These are phyloP conservation scores for Cladophialophora chaetospira DNA, from an alignment of 2,329 filamentous ascomycete species.

Conservation along the genomic window DNA sequence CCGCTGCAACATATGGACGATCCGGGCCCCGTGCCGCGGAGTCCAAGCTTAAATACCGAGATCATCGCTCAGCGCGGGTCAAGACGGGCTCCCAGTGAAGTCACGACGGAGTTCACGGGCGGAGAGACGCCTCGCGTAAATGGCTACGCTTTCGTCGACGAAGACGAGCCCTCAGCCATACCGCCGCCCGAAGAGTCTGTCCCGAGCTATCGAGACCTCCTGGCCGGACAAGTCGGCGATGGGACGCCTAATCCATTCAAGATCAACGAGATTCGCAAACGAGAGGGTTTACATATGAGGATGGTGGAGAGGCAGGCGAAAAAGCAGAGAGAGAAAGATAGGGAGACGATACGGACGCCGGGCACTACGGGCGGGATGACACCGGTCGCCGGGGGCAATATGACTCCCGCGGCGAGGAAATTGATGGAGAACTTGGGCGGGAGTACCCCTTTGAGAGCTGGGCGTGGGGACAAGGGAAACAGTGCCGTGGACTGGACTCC, in stretches of 20 bases:
- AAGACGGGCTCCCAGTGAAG: conserved; percentile 64
- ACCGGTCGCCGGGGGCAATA: not conserved
- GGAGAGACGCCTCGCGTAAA: conserved; percentile 87
- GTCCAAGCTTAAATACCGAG: conserved; percentile 71
- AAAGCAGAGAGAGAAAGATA: conserved; percentile 28
- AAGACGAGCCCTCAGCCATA: conserved; percentile 54
- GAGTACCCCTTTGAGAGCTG: conserved; percentile 37
- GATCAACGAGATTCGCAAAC: conserved; percentile 70
- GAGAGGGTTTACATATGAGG: conserved; percentile 79
- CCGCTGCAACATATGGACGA: conserved; percentile 39
- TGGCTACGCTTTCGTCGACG: conserved; percentile 92
- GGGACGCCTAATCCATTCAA: conserved; percentile 74
- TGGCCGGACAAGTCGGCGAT: conserved; percentile 44
- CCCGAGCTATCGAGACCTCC: conserved; percentile 38
- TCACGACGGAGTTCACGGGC: conserved; percentile 59
- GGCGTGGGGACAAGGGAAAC: conserved; percentile 22
- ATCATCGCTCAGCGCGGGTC: conserved; percentile 73
- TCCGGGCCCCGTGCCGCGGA: conserved; percentile 64
- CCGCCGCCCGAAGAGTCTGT: conserved; percentile 55
- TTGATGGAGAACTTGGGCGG: conserved; percentile 43
- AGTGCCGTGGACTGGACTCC: conserved; percentile 41
- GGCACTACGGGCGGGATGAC: not conserved
- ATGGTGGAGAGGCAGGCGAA: conserved; percentile 70
- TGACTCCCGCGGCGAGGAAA: conserved; percentile 40
- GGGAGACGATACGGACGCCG: conserved; percentile 19